phyloP scores from a whole-genome alignment of 208 protist genomes.

The Acanthamoeba quina region DNA sequence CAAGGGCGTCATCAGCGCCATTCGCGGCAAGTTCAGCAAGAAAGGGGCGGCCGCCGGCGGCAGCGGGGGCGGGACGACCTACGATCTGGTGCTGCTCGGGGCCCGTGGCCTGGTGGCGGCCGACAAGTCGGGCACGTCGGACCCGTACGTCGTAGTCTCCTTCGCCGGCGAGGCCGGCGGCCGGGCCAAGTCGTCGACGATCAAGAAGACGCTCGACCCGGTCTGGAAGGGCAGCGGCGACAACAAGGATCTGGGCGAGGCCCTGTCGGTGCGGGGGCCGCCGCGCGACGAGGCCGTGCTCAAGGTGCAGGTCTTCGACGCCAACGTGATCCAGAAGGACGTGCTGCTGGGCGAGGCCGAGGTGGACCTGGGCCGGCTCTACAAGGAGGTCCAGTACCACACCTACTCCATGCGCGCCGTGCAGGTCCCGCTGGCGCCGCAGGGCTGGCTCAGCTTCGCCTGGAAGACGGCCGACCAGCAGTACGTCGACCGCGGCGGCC shows the following conservation, averaged over 20 bases:
- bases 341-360: background rate
- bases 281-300: background rate
- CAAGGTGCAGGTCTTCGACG: background rate
- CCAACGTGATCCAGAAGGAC: constrained; percentile 12
- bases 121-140: background rate
- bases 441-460: background rate
- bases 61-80: background rate
- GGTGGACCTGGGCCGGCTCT: background rate
- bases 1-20: background rate
- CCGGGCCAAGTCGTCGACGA: background rate
- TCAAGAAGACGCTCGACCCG: background rate
- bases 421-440: background rate
- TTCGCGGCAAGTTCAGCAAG: background rate
- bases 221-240: background rate
- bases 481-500: background rate
- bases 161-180: background rate
- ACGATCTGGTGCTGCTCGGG: background rate
- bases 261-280: background rate
- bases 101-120: background rate
- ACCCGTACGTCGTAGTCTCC: background rate
- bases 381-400: background rate
- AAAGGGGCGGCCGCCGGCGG: too few relatives aligned
- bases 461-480: background rate
- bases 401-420: background rate
- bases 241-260: background rate